These are phyloP conservation scores for Trichoderma asperellum DNA, from an alignment of 2,329 filamentous ascomycete species.

Conservation along the genomic window DNA sequence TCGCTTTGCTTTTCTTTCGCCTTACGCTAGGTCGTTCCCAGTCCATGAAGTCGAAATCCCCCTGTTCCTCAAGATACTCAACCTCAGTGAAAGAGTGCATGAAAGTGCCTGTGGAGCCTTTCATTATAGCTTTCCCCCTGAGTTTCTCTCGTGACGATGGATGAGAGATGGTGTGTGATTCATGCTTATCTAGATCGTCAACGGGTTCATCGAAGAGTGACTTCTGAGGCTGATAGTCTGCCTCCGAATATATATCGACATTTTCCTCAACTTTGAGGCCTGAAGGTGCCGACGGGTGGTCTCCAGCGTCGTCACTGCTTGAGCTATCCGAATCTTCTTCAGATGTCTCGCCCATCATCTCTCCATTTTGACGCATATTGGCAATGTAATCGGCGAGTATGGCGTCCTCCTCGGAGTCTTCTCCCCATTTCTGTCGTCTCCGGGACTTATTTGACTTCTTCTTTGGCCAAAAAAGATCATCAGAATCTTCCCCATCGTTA, in stretches of 20 bases:
- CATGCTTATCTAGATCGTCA: background rate
- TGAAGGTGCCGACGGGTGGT: background rate
- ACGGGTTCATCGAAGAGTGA: background rate
- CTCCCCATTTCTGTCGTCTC: slow-evolving; percentile 31
- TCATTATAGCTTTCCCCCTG: background rate
- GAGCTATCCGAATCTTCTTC: slow-evolving; percentile 45
- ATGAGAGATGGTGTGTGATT: background rate
- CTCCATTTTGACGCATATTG: slow-evolving; percentile 60
- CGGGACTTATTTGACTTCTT: slow-evolving; percentile 30
- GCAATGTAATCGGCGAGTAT: slow-evolving; percentile 71
- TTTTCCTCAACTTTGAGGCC: background rate
- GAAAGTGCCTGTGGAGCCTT: background rate
- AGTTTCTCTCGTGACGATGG: background rate
- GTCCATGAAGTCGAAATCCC: slow-evolving; percentile 84
- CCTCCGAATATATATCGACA: background rate
- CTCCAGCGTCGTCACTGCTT: background rate
- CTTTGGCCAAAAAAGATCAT: slow-evolving; percentile 28
- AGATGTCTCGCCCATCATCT: slow-evolving; percentile 63
- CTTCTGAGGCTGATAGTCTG: background rate
- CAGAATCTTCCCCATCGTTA: background rate
- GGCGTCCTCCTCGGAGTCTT: slow-evolving; percentile 53
- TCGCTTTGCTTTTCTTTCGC: slow-evolving; percentile 64
- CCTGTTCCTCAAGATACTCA: slow-evolving; percentile 46
- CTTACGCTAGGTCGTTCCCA: slow-evolving; percentile 71
- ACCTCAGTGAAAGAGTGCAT: background rate